A percentile compares a stretch with the other conserved stretches of the same genome.
phyloP scores from a whole-genome alignment of 2,329 filamentous ascomycete genomes.

The Calycina herbarum region DNA sequence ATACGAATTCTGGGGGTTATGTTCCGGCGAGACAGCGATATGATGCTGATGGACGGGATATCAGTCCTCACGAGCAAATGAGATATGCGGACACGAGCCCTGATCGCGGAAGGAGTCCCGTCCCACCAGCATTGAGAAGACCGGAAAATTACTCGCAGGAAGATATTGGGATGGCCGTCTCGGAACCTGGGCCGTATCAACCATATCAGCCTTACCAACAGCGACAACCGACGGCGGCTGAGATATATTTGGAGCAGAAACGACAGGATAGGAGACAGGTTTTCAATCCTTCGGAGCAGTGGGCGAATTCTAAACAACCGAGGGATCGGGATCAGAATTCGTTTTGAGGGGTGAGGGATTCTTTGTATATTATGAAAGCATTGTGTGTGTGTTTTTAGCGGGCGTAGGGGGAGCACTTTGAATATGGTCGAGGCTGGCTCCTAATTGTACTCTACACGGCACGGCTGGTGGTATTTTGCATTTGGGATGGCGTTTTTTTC shows the following conservation, averaged over 20 bases:
- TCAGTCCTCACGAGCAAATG: constrained; percentile 20
- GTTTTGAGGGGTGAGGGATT: neutral
- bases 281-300: constrained; percentile 22
- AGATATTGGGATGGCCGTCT: constrained; percentile 31
- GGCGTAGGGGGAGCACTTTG: neutral
- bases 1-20: constrained; percentile 25
- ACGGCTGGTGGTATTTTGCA: neutral
- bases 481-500: constrained; percentile 1
- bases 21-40: constrained; percentile 35
- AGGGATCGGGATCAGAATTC: constrained; percentile 8
- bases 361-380: constrained; percentile 3
- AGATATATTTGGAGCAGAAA: constrained; percentile 26
- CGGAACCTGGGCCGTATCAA: constrained; percentile 27
- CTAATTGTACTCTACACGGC: constrained; percentile 9
- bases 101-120: constrained; percentile 19
- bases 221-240: constrained; percentile 18
- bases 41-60: constrained; percentile 32
- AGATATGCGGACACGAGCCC: constrained; percentile 19
- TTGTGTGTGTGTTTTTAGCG: constrained; percentile 1
- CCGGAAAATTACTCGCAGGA: constrained; percentile 8
- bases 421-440: constrained; percentile 11
- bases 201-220: constrained; percentile 16
- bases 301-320: constrained; percentile 21
- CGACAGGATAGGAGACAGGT: constrained; percentile 23
- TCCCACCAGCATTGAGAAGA: constrained; percentile 17